These are phyloP conservation scores for Fraxinus angustifolia DNA, from an alignment of 305 asterid species.

Conservation along the genomic window DNA sequence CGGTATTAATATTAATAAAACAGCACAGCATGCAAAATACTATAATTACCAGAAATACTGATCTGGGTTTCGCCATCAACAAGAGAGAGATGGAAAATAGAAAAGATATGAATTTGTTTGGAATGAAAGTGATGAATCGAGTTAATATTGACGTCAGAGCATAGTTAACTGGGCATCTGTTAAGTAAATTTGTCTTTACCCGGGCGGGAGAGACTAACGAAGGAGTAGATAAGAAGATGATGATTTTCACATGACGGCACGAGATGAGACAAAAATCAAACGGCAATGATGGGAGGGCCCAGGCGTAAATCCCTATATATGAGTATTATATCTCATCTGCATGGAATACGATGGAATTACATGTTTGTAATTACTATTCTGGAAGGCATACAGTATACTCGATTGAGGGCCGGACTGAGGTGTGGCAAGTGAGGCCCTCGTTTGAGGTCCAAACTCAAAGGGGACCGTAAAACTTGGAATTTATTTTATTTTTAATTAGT, in stretches of 20 bases:
- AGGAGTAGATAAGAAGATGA: not conserved
- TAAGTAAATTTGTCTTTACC: not conserved
- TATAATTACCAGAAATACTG: slow-evolving; percentile 4
- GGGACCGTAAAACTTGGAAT: not conserved
- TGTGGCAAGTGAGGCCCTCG: not conserved
- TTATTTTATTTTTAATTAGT: no score
- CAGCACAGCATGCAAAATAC: slow-evolving; percentile 29
- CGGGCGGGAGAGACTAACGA: not conserved
- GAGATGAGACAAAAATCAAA: not conserved
- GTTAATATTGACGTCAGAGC: not conserved
- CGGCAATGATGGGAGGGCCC: not conserved
- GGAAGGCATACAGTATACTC: not conserved
- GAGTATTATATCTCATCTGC: not conserved
- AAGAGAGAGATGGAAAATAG: not conserved
- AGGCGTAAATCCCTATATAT: not conserved
- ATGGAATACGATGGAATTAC: not conserved
- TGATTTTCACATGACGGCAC: not conserved
- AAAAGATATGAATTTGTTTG: not conserved
- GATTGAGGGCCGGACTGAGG: not conserved
- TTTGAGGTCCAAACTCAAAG: not conserved
- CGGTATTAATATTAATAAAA: slow-evolving; percentile 9
- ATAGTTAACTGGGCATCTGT: not conserved
- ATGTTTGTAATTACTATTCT: not conserved
- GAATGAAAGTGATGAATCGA: not conserved
- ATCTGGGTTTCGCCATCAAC: slow-evolving; percentile 15